phyloP scores from a whole-genome alignment of 768 basidiomycete genomes.

The Pleurotus giganteus region DNA sequence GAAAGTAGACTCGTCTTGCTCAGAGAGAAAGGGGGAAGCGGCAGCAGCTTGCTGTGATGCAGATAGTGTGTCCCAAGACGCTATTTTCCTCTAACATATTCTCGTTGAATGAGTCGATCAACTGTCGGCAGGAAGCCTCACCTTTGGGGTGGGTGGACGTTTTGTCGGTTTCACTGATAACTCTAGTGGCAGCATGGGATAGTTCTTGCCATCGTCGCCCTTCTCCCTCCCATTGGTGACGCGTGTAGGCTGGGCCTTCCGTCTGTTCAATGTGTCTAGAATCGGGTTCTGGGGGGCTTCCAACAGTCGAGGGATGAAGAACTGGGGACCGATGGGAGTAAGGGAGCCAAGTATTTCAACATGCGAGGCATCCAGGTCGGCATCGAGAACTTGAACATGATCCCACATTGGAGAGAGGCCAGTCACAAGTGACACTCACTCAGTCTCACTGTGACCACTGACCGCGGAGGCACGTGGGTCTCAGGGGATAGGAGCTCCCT shows the following conservation, averaged over 20 bases:
- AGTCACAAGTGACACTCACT: too few relatives aligned
- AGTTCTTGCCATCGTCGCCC: not conserved
- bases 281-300: conserved; percentile 81
- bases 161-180: too few relatives aligned
- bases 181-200: too few relatives aligned
- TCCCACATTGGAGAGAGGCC: not conserved
- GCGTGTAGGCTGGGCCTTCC: conserved; percentile 17
- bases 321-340: conserved; percentile 40
- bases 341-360: conserved; percentile 25
- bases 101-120: not conserved
- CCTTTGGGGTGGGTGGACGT: too few relatives aligned
- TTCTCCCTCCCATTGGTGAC: conserved; percentile 7
- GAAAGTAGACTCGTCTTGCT: conserved; percentile 53
- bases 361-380: conserved; percentile 3
- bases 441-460: too few relatives aligned
- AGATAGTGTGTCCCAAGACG: conserved; percentile 65
- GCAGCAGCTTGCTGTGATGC: conserved; percentile 27
- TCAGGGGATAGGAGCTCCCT: too few relatives aligned
- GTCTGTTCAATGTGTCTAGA: conserved; percentile 48
- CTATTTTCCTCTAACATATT: conserved; percentile 38
- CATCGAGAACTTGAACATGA: not conserved
- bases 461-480: too few relatives aligned
- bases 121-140: too few relatives aligned
- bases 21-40: conserved; percentile 63
- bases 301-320: conserved; percentile 64